A percentile compares a stretch with the other conserved stretches of the same genome.
Evolutionary conservation across 805 yeast genomes (phyloP).

Genomic region (Lachancea sp.): DNA sequence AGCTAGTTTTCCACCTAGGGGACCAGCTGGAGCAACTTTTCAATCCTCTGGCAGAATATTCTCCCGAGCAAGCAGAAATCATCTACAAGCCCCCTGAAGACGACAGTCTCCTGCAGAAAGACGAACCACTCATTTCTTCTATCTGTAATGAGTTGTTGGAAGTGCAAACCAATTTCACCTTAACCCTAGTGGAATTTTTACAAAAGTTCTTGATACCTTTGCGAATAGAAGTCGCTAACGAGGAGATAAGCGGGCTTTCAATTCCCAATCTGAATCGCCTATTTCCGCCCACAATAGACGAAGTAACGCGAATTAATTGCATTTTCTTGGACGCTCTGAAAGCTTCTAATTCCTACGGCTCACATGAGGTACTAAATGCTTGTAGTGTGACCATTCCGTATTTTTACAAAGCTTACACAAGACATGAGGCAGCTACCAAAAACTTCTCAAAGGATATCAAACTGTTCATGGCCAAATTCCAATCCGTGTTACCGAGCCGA

Average conservation of each 20-base stretch:
- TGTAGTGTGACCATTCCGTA: conserved; percentile 81
- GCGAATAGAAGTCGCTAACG: conserved; percentile 59
- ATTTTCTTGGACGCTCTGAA: conserved; percentile 70
- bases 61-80: conserved; percentile 79
- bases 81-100: conserved; percentile 56
- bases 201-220: conserved; percentile 76
- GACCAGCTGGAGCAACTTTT: conserved; percentile 82
- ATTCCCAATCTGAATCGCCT: conserved; percentile 64
- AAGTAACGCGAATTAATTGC: conserved; percentile 83
- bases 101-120: conserved; percentile 12
- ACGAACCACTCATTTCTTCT: conserved; percentile 40
- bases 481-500: conserved; percentile 21
- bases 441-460: conserved; percentile 46
- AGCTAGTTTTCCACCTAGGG: conserved; percentile 69
- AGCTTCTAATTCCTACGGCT: conserved; percentile 61
- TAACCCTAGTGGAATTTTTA: conserved; percentile 62
- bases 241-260: conserved; percentile 46
- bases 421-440: conserved; percentile 89
- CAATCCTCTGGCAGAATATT: conserved; percentile 84
- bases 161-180: conserved; percentile 70
- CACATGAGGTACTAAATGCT: conserved; percentile 70
- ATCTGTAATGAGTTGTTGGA: conserved; percentile 61
- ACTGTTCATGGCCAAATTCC: conserved; percentile 37
- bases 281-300: conserved; percentile 95
- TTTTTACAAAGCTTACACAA: conserved; percentile 84